Evolutionary conservation across 2,329 filamentous ascomycete species (phyloP).

Genomic region (Neocucurbitaria cava): DNA sequence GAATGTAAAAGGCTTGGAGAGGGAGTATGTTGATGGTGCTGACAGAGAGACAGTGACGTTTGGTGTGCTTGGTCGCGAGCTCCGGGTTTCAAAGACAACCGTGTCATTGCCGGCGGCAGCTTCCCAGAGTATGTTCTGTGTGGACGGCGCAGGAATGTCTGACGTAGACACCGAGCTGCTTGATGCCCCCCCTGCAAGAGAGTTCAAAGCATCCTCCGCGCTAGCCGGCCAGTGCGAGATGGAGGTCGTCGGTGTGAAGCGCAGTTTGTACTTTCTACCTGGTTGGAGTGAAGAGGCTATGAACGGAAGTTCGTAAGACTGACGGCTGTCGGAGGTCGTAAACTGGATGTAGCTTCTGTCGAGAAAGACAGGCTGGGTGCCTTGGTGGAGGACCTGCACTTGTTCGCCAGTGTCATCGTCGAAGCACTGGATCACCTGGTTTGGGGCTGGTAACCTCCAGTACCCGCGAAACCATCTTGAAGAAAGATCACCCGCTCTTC

Average conservation of each 20-base stretch:
- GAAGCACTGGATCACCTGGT: constrained; percentile 9
- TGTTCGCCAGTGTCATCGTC: constrained; percentile 8
- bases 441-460: constrained; percentile 2
- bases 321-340: constrained; percentile 4
- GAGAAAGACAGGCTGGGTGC: constrained; percentile 2
- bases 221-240: constrained; percentile 11
- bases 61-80: constrained; percentile 6
- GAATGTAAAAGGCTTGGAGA: constrained; percentile 6
- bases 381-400: constrained; percentile 10
- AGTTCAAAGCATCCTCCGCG: background rate
- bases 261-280: constrained; percentile 9
- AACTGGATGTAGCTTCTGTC: background rate
- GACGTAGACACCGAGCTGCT: background rate
- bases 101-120: constrained; percentile 3
- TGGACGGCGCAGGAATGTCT: constrained; percentile 1
- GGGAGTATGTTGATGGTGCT: constrained; percentile 10
- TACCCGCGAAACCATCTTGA: constrained; percentile 10
- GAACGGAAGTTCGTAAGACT: constrained; percentile 9
- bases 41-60: constrained; percentile 8
- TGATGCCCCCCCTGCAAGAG: background rate
- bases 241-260: constrained; percentile 1
- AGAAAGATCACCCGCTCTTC: constrained; percentile 6
- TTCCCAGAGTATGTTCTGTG: constrained; percentile 4
- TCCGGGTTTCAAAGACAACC: constrained; percentile 3
- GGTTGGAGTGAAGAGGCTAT: constrained; percentile 8